A percentile compares a stretch with the other conserved stretches of the same genome.
Evolutionary conservation across 352 stramenopile species (phyloP).

Genomic region (Phytopythium sindhum): DNA sequence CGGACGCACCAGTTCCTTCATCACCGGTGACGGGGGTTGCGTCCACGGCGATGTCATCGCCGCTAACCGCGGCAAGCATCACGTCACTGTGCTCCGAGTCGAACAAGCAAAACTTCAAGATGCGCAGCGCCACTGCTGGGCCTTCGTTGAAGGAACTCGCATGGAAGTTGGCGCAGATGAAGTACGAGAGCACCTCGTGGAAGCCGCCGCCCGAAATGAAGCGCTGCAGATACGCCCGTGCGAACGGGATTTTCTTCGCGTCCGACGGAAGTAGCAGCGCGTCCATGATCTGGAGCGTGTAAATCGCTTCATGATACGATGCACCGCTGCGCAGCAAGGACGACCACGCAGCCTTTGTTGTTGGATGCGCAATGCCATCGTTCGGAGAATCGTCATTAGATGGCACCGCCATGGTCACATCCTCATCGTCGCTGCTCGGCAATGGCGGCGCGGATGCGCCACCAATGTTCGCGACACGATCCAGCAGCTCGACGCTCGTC

Average conservation of each 20-base stretch:
- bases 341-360: constrained; percentile 47
- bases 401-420: constrained; percentile 41
- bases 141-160: constrained; percentile 82
- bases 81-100: constrained; percentile 55
- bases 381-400: constrained; percentile 7
- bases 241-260: constrained; percentile 47
- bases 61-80: constrained; percentile 28
- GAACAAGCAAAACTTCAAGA: constrained; percentile 84
- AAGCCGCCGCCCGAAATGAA: constrained; percentile 80
- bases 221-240: constrained; percentile 55
- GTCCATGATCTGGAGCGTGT: constrained; percentile 88
- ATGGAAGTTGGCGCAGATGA: constrained; percentile 68
- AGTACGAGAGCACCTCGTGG: constrained; percentile 81
- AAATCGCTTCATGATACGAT: constrained; percentile 82
- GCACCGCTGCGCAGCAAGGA: constrained; percentile 52
- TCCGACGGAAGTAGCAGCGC: constrained; percentile 75
- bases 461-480: constrained; percentile 57
- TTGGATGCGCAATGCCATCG: constrained; percentile 8
- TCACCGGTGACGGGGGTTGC: constrained; percentile 7
- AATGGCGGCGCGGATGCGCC: constrained; percentile 1
- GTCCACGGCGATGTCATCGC: background rate
- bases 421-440: constrained; percentile 20
- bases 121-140: constrained; percentile 72
- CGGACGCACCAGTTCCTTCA: background rate
- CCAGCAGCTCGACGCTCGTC: constrained; percentile 65